A percentile compares a stretch with the other conserved stretches of the same genome.
Conservation (phyloP, 192 early-diverging fungal species). For the Ramicandelaber brevisporus region DNA sequence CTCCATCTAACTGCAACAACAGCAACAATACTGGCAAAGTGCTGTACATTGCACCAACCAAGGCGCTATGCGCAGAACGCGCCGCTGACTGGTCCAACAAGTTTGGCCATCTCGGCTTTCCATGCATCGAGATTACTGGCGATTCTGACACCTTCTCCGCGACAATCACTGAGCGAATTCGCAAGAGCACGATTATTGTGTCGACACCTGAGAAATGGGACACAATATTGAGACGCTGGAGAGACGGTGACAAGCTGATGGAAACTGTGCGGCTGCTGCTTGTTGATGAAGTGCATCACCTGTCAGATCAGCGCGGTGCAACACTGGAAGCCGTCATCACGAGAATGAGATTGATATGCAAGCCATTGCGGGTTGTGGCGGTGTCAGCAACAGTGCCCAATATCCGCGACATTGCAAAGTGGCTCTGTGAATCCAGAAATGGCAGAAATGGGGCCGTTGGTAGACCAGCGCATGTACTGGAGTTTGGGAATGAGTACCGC, state of each 20-base stretch:
- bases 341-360: too few relatives aligned
- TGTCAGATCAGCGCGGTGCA: conserved; percentile 34
- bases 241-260: conserved; percentile 7
- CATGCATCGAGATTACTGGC: conserved; percentile 35
- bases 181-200: conserved; percentile 11
- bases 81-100: conserved; percentile 27
- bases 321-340: conserved; percentile 52
- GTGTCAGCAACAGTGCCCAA: too few relatives aligned
- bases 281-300: conserved; percentile 52
- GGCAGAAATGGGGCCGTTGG: conserved; percentile 3
- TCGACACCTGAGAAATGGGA: conserved; percentile 71
- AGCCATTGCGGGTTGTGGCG: too few relatives aligned
- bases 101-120: conserved; percentile 19
- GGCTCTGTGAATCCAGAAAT: conserved; percentile 20
- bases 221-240: conserved; percentile 33
- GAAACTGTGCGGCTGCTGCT: conserved; percentile 2
- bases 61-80: conserved; percentile 36
- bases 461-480: conserved; percentile 2
- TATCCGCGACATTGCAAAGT: conserved; percentile 22
- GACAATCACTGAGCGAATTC: conserved; percentile 17
- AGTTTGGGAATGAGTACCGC: conserved; percentile 31
- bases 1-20: too few relatives aligned
- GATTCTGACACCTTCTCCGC: conserved; percentile 23
- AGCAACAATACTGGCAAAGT: too few relatives aligned
- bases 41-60: too few relatives aligned